Evolutionary conservation across 768 basidiomycete genomes (phyloP), one percentile per base, ranked within the genome.

Genomic region (Rhizopogon rudus): DNA sequence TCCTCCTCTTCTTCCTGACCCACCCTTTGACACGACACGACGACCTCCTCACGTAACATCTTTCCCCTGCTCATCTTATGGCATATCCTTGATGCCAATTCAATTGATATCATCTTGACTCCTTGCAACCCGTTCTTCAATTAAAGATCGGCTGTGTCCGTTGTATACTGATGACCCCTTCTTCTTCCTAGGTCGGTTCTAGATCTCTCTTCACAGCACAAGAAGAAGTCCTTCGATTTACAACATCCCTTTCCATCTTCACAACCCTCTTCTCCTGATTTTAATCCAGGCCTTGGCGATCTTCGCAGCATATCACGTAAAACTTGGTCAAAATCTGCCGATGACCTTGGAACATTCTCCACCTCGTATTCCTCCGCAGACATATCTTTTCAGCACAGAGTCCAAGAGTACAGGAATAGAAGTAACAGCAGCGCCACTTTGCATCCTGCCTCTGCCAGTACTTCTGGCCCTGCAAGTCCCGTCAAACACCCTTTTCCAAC

Each of bases 301-400:
- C 76, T 91, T 48, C 82, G 87, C 43, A 73, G 68, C 48, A 82
- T 89, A 9, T 87, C 88, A 1, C 79, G 82, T 62, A 86, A 82
- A 65, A 79, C 78, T 12, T 92, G 90, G 90, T 90, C 88, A 25
- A 83, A 76, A 65, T 91, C 88, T 6, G 88, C 82, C 20, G 90
- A 92, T 64, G 90, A 93, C 66, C 77, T 92, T 50, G 79, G 81
- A 62, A 82, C 80, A 65, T 70, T 83, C 48, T 75, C 76, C 13
- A 63, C 65, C 12, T 67, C 67, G 28, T 60, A 56, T 54, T 61
- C 71, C 39, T 71, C 72, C n/a, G 62, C 78, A 51, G 78, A 80
- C 44, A 60, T 76, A 6, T 74, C 76, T 17, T 73, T 88, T 60
- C 83, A 87, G 41, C 80, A 84, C 52, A 82, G 70, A 77, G 63